Evolutionary conservation across 345 rosid genomes (phyloP).

Genomic region (Salix purpurea): DNA sequence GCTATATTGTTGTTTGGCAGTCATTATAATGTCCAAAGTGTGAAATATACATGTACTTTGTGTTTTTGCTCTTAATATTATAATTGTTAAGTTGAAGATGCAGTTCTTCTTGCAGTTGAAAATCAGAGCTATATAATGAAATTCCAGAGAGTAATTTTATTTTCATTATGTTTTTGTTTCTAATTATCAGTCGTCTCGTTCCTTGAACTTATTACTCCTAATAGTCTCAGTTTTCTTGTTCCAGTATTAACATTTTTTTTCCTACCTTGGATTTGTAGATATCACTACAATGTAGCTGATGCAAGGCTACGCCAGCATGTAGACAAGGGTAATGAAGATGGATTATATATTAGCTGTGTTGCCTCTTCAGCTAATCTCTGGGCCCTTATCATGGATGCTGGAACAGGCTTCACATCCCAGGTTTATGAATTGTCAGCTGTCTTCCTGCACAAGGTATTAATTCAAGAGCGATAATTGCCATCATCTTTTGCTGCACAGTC

Average conservation of each 20-base stretch:
- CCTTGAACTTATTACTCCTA: background rate
- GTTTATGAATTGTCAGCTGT: constrained; percentile 77
- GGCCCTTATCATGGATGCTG: constrained; percentile 98
- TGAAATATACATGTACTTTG: background rate
- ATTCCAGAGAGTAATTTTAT: background rate
- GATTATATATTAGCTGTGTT: constrained; percentile 77
- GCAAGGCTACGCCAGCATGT: constrained; percentile 32
- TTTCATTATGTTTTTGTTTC: background rate
- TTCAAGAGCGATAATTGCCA: constrained; percentile 4
- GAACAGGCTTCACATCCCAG: constrained; percentile 84
- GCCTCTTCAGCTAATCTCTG: constrained; percentile 87
- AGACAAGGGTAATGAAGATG: constrained; percentile 65
- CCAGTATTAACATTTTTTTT: background rate
- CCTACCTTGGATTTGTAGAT: constrained; percentile 11
- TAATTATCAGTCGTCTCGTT: background rate
- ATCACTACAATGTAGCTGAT: constrained; percentile 34
- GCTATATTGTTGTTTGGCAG: background rate
- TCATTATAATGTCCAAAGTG: background rate
- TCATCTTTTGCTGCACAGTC: constrained; percentile 3
- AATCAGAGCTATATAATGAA: background rate
- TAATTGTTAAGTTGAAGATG: background rate
- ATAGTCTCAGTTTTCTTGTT: background rate
- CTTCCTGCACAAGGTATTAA: constrained; percentile 82
- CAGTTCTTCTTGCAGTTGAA: background rate
- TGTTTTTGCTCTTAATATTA: too few species aligned